Percentiles rank a stretch among this genome's conserved stretches.
These are phyloP conservation scores for Komagataella pseudopastoris DNA, from an alignment of 805 yeast genomes.

Conservation along the genomic window DNA sequence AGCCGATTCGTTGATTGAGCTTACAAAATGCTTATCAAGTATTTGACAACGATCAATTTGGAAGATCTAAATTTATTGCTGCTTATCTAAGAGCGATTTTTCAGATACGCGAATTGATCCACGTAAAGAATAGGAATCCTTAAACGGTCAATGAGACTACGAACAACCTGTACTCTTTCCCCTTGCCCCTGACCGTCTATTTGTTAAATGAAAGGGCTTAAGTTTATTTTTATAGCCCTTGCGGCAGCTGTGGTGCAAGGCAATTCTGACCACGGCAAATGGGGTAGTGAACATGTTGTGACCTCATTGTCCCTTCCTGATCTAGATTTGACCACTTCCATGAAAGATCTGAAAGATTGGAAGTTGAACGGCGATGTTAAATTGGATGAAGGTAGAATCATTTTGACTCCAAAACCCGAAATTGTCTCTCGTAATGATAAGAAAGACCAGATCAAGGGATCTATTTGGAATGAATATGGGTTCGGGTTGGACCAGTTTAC, in stretches of 20 bases:
- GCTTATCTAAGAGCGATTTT: neutral
- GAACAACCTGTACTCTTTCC: neutral
- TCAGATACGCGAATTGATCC: neutral
- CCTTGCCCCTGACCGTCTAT: neutral
- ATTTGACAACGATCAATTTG: neutral
- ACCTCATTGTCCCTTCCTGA: constrained; percentile 1
- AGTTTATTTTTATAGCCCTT: neutral
- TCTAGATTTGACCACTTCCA: neutral
- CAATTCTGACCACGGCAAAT: neutral
- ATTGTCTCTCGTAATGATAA: constrained; percentile 11
- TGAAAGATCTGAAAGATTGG: neutral
- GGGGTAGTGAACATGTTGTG: neutral
- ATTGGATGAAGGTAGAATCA: constrained; percentile 38
- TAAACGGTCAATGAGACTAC: neutral
- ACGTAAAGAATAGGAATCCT: neutral
- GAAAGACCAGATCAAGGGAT: constrained; percentile 21
- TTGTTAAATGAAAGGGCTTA: neutral
- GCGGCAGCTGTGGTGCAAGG: neutral
- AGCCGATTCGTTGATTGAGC: too few relatives aligned
- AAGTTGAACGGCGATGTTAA: constrained; percentile 20
- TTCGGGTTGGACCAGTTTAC: constrained; percentile 22
- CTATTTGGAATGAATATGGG: constrained; percentile 27
- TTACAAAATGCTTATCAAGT: too few relatives aligned
- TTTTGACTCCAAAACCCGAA: constrained; percentile 30
- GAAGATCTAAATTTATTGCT: neutral